Evolutionary conservation across 2,329 filamentous ascomycete species (phyloP), one percentile per base, ranked within the genome.

Genomic region (Chaetomium strumarium): DNA sequence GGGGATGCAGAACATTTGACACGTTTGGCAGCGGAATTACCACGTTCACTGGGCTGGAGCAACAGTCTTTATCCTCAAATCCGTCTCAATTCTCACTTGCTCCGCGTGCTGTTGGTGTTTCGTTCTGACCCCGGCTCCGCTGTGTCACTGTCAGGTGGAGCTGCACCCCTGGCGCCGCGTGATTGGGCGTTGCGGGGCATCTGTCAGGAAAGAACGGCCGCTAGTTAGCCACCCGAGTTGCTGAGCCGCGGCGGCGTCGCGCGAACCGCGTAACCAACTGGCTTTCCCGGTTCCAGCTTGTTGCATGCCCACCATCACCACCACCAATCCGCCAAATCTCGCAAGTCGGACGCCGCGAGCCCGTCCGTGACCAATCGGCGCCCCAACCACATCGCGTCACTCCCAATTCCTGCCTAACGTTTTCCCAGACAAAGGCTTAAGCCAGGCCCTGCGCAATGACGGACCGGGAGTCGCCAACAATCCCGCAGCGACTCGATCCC

Each of bases 241-340:
- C 57, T 59, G 56, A 45, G 56, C 58, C 58, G 60, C 55, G 49
- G 58, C 56, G 60, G 60, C 57, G 55, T 56, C 57, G 60, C 60
- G 60, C 58, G 56, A 59, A 58, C 57, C 60, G 60, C 60, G 60
- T 62, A 61, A 59, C 55, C 57, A 55, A 55, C 56, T 49, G 47
- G 46, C 13, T 13, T n/a, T 37, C 34, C 34, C 34, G 34, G 14
- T n/a, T 37, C 34, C 34, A 37, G 14, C 2, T 16, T n/a, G 14
- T 37, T 37, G 12, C 12, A 47, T 44, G 46, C 55, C 49, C 41
- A 31, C 40, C 7, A n/a, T 46, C 19, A 24, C 17, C 17, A 13
- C 49, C 36, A 50, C 54, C 52, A 46, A 51, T 48, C 44, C 38
- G 51, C 57, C 49, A 58, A 58, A 51, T 55, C 53, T 59, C 53